Evolutionary conservation across 2,329 filamentous ascomycete genomes (phyloP).

Genomic region (Lomentospora prolificans): DNA sequence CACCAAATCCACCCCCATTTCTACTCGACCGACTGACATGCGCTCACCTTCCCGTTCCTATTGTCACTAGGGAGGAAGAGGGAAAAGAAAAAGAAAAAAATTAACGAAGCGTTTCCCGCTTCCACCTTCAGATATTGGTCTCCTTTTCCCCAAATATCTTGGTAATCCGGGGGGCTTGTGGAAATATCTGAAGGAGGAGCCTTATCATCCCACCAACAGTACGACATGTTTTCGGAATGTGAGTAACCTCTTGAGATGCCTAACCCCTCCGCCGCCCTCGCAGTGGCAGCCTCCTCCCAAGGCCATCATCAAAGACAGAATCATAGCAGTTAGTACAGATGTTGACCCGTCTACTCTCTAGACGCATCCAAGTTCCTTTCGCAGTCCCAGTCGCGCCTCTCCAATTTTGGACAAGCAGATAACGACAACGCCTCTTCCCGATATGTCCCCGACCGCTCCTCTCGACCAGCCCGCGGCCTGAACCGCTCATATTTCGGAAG

Average conservation of each 20-base stretch:
- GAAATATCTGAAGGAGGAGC: neutral
- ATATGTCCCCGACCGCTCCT: slow-evolving; percentile 24
- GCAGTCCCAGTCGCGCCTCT: slow-evolving; percentile 88
- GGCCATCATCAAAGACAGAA: no score
- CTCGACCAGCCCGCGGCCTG: slow-evolving; percentile 21
- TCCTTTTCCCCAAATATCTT: neutral
- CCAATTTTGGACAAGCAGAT: slow-evolving; percentile 55
- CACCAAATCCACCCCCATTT: neutral
- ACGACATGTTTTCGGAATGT: slow-evolving; percentile 66
- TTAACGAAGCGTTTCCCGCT: neutral
- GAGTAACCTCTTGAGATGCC: slow-evolving; percentile 28
- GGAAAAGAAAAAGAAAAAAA: neutral
- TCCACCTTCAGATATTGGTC: neutral
- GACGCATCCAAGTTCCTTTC: slow-evolving; percentile 95
- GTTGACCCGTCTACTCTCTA: slow-evolving; percentile 27
- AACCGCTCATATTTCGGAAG: slow-evolving; percentile 35
- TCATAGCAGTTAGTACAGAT: no score
- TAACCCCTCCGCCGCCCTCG: neutral
- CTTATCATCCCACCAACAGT: neutral
- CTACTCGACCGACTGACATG: neutral
- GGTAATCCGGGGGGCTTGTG: neutral
- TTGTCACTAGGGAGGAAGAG: neutral
- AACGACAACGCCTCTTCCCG: slow-evolving; percentile 21
- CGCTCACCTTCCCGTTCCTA: neutral
- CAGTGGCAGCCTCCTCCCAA: neutral